Evolutionary conservation across 1,284 basidiomycete species (phyloP), one percentile per base, ranked within the genome.

Genomic region (Rhodotorula sp.): DNA sequence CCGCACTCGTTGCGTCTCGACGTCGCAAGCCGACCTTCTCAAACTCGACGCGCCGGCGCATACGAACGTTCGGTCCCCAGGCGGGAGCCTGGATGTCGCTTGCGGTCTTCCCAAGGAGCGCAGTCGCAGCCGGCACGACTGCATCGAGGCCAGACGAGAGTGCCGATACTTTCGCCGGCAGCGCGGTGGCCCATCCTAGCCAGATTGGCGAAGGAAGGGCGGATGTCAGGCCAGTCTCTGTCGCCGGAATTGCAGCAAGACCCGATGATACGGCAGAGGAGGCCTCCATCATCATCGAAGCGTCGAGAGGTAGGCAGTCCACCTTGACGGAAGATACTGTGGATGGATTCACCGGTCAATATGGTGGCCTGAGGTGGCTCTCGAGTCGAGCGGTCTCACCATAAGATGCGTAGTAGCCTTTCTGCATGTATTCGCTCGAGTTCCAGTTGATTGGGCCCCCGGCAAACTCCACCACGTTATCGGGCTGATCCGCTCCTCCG

Each of bases 301-400:
- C 12, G n/a, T 63, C 59, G 50, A 62, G 21, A 14, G n/a, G 50
- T 3, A 52, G 67, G 50, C 71, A 69, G 2, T 47, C 12, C 31
- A 69, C 65, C 3, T 54, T 62, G n/a, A 70, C 62, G 5, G 28
- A 56, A 2, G 69, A 62, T 18, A 70, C 69, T 71, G 15, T 10
- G 7, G 0, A 3, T 8, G 43, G 60, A 0, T 63, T 38, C 54
- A 7, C 10, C 19, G 43, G 5, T 5, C 1, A 18, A 1, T 3
- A 1, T 3, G 14, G n/a, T 14, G 31, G 45, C 16, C 2, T 28
- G 2, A 21, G n/a, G 2, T 14, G 2, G 18, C 2, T 23, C 2
- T 3, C 2, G 23, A 34, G 12, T 8, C 10, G 2, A 12, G 10
- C 2, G 10, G 12, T 1, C 66, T 16, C 31, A 65, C 66, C 43